A percentile compares a stretch with the other conserved stretches of the same genome.
Evolutionary conservation across 495 filamentous ascomycete species (phyloP).

Genomic region (Apiosordaria backusii): DNA sequence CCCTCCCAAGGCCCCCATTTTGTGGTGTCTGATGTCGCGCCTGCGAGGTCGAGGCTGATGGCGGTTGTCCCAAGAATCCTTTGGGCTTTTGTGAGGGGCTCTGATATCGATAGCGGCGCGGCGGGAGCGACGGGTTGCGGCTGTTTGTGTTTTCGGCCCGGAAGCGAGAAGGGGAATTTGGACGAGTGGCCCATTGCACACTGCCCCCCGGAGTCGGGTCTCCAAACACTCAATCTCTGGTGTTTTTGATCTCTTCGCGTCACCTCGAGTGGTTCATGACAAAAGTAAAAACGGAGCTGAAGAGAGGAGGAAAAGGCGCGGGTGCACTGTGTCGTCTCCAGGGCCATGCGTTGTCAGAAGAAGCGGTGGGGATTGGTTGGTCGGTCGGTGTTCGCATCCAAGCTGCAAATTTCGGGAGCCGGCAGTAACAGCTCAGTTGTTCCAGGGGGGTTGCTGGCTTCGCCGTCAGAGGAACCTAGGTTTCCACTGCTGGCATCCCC

Average conservation of each 20-base stretch:
- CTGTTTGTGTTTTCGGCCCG: slow-evolving; percentile 44
- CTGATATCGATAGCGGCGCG: slow-evolving; percentile 15
- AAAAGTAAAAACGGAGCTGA: background rate
- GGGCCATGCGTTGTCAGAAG: too few relatives aligned
- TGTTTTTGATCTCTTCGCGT: background rate
- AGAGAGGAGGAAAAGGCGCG: background rate
- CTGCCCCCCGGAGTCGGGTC: background rate
- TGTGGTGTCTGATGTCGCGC: slow-evolving; percentile 19
- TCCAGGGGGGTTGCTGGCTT: background rate
- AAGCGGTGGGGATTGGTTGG: slow-evolving; percentile 17
- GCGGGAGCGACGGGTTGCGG: slow-evolving; percentile 12
- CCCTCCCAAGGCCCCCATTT: slow-evolving; percentile 40
- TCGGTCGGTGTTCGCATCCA: slow-evolving; percentile 10
- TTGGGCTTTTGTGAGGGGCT: slow-evolving; percentile 43
- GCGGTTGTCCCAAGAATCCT: slow-evolving; percentile 43
- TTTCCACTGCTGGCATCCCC: background rate
- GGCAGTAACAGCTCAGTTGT: slow-evolving; percentile 12
- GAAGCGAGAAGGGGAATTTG: slow-evolving; percentile 52
- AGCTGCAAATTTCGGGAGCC: slow-evolving; percentile 25
- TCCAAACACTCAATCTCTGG: slow-evolving; percentile 2
- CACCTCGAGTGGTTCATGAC: background rate
- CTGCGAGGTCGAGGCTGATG: slow-evolving; percentile 28
- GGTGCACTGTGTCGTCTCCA: slow-evolving; percentile 5
- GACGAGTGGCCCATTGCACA: slow-evolving; percentile 47
- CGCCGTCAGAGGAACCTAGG: background rate